A percentile compares a stretch with the other conserved stretches of the same genome.
phyloP scores from a whole-genome alignment of 768 basidiomycete species.

The Suillus luteus region DNA sequence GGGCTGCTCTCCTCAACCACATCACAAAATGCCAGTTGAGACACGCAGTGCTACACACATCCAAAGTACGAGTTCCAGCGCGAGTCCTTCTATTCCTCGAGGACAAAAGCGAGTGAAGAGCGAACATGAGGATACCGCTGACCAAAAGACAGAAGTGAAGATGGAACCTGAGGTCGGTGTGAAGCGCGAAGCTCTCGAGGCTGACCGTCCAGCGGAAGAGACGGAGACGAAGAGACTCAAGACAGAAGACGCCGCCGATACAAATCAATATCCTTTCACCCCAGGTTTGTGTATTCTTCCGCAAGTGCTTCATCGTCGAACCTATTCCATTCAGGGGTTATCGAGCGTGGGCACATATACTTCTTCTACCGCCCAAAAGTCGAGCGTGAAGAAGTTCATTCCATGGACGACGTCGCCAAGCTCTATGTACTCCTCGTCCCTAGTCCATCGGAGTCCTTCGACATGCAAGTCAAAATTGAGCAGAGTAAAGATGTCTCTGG shows the following conservation, averaged over 20 bases:
- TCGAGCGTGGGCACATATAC: slow-evolving; percentile 62
- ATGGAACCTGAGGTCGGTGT: slow-evolving; percentile 30
- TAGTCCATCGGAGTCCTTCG: slow-evolving; percentile 46
- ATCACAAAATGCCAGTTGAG: slow-evolving; percentile 17
- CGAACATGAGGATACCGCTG: slow-evolving; percentile 1
- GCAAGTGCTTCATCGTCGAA: not conserved
- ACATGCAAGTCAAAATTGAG: slow-evolving; percentile 19
- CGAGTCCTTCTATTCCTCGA: not conserved
- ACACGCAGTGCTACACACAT: slow-evolving; percentile 12
- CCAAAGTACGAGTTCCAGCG: not conserved
- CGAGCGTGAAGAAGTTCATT: slow-evolving; percentile 50
- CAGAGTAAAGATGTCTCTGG: slow-evolving; percentile 13
- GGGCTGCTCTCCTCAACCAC: not conserved
- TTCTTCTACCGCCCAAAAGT: slow-evolving; percentile 67
- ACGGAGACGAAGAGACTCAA: slow-evolving; percentile 21
- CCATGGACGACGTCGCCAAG: slow-evolving; percentile 57
- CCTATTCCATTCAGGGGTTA: slow-evolving; percentile 43
- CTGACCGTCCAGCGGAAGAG: slow-evolving; percentile 20
- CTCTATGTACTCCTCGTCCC: slow-evolving; percentile 65
- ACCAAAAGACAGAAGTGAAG: slow-evolving; percentile 28
- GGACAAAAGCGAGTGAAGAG: not conserved
- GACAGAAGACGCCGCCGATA: slow-evolving; percentile 23
- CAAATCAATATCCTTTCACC: slow-evolving; percentile 15
- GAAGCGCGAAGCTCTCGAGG: slow-evolving; percentile 24
- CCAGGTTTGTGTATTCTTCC: slow-evolving; percentile 10